Base-by-base conservation (phyloP, 225 moss, liverwort and hornwort species). In the Bryum argenteum region DNA sequence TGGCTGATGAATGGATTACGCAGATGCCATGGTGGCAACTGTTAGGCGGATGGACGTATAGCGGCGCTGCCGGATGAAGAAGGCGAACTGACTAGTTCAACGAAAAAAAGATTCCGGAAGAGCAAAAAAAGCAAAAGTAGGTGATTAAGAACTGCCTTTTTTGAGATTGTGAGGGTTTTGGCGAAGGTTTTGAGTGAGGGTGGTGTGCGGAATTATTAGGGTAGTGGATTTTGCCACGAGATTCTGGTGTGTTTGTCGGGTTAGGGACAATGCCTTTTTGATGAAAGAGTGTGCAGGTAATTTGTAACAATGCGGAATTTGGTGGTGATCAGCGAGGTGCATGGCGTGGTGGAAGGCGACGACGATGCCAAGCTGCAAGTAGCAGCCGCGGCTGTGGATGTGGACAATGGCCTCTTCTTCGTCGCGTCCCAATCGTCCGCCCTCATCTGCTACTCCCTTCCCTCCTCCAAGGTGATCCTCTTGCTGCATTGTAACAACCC, bases 261-360 rank as follows among this genome's bases (percentile, higher is more conserved):
- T 47, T 43, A 40, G 48, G 16, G 60, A 28, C 58, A 64, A 58
- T 63, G 78, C 63, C 51, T 44, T 64, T 18, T 14, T 63, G 78
- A 65, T 58, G 78, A 71, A 48, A 64, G 64, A 21, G 37, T 41
- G 48, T 4, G 55, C 37, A 17, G 38, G 12, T 16, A 54, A 18
- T 65, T 61, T 56, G 67, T 0, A 61, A 70, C 57, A 69, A 87
- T 87, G 87, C 82, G 87, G 87, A 87, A 87, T 67, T 77, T 87
- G 69, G 82, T 84, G 71, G 84, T 87, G 66, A 69, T 82, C 65
- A 87, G 80, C 57, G 87, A 87, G 81, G 77, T 71, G 64, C 74
- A 84, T 41, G 84, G 77, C 40, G 81, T 69, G n/a, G 68, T 84
- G 68, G 87, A 75, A 22, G 78, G 75, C 47, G 66, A 66, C 40